Percentiles rank a stretch among this genome's conserved stretches.
Evolutionary conservation across 768 basidiomycete genomes (phyloP).

Genomic region (Cystofilobasidium capitatum): DNA sequence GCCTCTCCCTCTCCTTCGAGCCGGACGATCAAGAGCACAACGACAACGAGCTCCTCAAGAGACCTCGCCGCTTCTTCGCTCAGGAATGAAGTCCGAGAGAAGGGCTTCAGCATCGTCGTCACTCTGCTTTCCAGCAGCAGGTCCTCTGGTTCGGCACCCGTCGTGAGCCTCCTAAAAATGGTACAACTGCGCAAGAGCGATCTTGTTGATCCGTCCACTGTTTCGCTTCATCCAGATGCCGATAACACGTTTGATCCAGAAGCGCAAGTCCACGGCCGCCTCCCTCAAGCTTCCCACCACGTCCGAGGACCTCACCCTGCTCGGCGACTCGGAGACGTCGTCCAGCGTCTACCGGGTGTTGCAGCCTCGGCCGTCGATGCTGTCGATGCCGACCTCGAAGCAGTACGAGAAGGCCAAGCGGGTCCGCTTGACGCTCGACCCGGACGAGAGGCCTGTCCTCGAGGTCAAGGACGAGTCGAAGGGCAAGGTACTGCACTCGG

Average conservation of each 20-base stretch:
- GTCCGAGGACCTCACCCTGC: neutral
- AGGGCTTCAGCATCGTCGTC: neutral
- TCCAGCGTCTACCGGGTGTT: neutral
- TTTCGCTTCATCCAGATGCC: neutral
- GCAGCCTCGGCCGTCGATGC: constrained; percentile 8
- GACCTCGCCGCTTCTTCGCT: neutral
- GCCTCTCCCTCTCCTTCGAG: neutral
- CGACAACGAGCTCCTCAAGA: neutral
- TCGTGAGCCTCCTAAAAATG: too few species aligned
- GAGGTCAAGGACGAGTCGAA: neutral
- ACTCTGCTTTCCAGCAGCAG: neutral
- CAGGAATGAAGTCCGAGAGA: neutral
- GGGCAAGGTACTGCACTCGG: constrained; percentile 1
- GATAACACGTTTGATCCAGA: neutral
- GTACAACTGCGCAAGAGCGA: too few species aligned
- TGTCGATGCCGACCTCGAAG: constrained; percentile 1
- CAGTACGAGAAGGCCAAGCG: constrained; percentile 1
- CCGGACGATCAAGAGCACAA: neutral
- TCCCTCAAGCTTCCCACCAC: neutral
- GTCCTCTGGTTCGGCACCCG: neutral
- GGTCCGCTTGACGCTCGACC: neutral
- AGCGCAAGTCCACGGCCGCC: neutral
- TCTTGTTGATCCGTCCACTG: neutral
- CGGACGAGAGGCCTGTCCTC: neutral
- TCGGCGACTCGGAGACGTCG: neutral